Percentiles rank a stretch among this genome's conserved stretches.
phyloP scores from a whole-genome alignment of 768 basidiomycete species.

The Macrolepiota fuliginosa region DNA sequence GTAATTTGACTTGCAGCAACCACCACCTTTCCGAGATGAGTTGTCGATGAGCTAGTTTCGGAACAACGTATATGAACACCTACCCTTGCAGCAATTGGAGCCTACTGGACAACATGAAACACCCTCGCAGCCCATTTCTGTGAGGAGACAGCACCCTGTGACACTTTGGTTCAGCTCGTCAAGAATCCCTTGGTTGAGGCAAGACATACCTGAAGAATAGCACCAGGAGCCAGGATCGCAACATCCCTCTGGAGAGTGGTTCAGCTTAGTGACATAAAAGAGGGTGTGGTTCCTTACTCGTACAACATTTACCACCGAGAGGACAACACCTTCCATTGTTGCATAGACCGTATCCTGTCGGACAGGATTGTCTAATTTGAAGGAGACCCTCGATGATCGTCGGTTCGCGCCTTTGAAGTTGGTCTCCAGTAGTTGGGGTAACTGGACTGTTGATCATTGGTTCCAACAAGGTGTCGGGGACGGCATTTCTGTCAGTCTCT shows the following conservation, averaged over 20 bases:
- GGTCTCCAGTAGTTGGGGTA: background rate
- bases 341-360: background rate
- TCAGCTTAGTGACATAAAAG: background rate
- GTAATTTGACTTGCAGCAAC: background rate
- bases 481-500: background rate
- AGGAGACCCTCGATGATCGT: slow-evolving; percentile 8
- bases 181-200: background rate
- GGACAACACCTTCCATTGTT: slow-evolving; percentile 6
- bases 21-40: background rate
- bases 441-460: background rate
- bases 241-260: background rate
- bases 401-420: background rate
- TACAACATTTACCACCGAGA: slow-evolving; percentile 4
- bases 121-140: slow-evolving; percentile 1
- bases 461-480: background rate
- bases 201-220: slow-evolving; percentile 1
- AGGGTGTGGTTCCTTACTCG: background rate
- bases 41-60: background rate
- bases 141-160: background rate
- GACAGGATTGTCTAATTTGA: slow-evolving; percentile 5
- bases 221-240: slow-evolving; percentile 5
- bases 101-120: background rate
- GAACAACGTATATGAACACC: background rate
- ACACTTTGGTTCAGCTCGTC: background rate
- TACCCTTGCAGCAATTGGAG: slow-evolving; percentile 5